Evolutionary conservation across 2,329 filamentous ascomycete species (phyloP).

Genomic region (Epichloe aotearoae): DNA sequence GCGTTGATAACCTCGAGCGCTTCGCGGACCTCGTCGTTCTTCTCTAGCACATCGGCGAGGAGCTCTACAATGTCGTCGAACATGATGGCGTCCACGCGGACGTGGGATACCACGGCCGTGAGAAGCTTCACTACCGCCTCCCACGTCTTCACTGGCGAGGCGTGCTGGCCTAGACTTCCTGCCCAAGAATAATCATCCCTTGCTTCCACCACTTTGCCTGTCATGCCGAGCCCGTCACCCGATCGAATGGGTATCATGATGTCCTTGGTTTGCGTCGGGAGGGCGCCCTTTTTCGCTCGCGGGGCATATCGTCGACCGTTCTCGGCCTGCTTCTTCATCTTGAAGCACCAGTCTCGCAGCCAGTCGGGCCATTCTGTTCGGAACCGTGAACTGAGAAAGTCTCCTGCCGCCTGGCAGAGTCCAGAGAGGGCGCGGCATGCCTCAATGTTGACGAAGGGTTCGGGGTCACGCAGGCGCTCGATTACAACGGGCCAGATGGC

Average conservation of each 20-base stretch:
- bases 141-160: constrained; percentile 52
- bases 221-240: constrained; percentile 11
- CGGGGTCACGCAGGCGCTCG: constrained; percentile 50
- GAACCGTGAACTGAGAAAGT: constrained; percentile 68
- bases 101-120: constrained; percentile 45
- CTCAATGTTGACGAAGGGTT: constrained; percentile 55
- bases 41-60: constrained; percentile 36
- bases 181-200: constrained; percentile 7
- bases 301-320: constrained; percentile 7
- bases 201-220: constrained; percentile 5
- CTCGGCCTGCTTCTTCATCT: constrained; percentile 27
- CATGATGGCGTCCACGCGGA: constrained; percentile 51
- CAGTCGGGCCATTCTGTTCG: constrained; percentile 56
- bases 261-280: background rate
- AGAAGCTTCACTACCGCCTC: constrained; percentile 47
- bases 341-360: constrained; percentile 35
- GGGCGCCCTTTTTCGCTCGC: background rate
- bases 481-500: constrained; percentile 77
- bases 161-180: constrained; percentile 41
- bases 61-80: constrained; percentile 61
- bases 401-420: constrained; percentile 60
- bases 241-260: constrained; percentile 22
- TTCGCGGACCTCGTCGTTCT: constrained; percentile 33
- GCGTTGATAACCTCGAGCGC: constrained; percentile 53
- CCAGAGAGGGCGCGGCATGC: constrained; percentile 55